Conservation (phyloP, 495 filamentous ascomycete genomes). For the Penicillium turbatum region DNA sequence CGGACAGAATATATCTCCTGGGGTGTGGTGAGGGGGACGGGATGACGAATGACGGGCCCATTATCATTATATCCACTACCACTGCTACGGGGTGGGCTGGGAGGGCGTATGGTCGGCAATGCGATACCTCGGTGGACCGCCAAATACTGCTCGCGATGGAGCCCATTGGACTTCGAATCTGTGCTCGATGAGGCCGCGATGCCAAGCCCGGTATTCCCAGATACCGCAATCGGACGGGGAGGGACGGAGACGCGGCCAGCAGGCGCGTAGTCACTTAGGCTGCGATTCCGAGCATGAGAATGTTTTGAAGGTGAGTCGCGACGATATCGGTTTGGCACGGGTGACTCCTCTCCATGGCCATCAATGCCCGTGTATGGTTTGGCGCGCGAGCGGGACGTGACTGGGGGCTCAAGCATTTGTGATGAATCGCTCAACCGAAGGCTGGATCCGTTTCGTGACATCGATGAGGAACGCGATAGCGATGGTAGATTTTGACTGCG, state of each 20-base stretch:
- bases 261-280: constrained; percentile 82
- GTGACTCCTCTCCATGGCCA: constrained; percentile 35
- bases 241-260: constrained; percentile 60
- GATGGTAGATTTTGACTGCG: constrained; percentile 45
- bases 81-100: constrained; percentile 67
- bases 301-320: constrained; percentile 39
- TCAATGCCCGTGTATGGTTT: constrained; percentile 37
- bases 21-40: constrained; percentile 13
- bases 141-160: constrained; percentile 80
- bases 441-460: constrained; percentile 38
- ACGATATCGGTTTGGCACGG: constrained; percentile 26
- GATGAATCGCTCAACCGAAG: constrained; percentile 41
- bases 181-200: constrained; percentile 40
- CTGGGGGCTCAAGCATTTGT: constrained; percentile 32
- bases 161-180: constrained; percentile 42
- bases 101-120: constrained; percentile 54
- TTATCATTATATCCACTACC: constrained; percentile 39
- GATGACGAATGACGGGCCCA: constrained; percentile 30
- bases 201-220: constrained; percentile 45
- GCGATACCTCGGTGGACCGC: constrained; percentile 71
- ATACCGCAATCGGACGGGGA: constrained; percentile 66
- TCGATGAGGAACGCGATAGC: constrained; percentile 40
- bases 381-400: constrained; percentile 27
- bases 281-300: constrained; percentile 63
- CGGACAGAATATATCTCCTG: constrained; percentile 44